Percentiles rank a stretch among this genome's conserved stretches.
These are phyloP conservation scores for Trichoderma reesei DNA, from an alignment of 495 filamentous ascomycete genomes.

Conservation along the genomic window DNA sequence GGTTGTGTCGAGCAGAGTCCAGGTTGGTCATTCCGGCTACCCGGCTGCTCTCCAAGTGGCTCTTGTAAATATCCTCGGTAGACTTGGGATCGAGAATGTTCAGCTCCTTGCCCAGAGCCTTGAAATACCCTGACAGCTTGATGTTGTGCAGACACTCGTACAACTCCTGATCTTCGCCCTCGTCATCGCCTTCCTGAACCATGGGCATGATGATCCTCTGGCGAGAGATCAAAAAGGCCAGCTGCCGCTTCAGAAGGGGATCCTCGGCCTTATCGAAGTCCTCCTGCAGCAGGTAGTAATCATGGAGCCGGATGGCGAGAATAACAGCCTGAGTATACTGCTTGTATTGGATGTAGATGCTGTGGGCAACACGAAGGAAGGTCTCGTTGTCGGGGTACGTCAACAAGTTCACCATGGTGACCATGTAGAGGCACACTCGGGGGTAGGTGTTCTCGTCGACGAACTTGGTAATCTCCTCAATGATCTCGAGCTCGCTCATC, in stretches of 20 bases:
- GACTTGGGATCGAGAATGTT: constrained; percentile 96
- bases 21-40: constrained; percentile 87
- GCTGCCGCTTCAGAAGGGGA: constrained; percentile 76
- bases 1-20: constrained; percentile 89
- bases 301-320: constrained; percentile 87
- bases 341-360: constrained; percentile 85
- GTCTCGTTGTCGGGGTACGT: constrained; percentile 94
- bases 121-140: constrained; percentile 83
- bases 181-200: constrained; percentile 37
- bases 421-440: constrained; percentile 94
- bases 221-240: constrained; percentile 85
- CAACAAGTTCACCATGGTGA: constrained; percentile 95
- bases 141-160: constrained; percentile 78
- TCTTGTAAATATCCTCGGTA: constrained; percentile 99
- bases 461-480: constrained; percentile 79
- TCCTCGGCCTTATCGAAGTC: constrained; percentile 76
- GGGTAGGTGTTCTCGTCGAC: constrained; percentile 90
- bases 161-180: constrained; percentile 50
- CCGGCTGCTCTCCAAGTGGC: constrained; percentile 88
- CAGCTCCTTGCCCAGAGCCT: constrained; percentile 84
- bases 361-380: constrained; percentile 83
- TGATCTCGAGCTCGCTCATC: constrained; percentile 93
- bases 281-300: constrained; percentile 64
- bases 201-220: constrained; percentile 81
- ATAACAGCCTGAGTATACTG: constrained; percentile 88